These are phyloP conservation scores for Adansonia digitata DNA, from an alignment of 345 rosid genomes.

Conservation along the genomic window DNA sequence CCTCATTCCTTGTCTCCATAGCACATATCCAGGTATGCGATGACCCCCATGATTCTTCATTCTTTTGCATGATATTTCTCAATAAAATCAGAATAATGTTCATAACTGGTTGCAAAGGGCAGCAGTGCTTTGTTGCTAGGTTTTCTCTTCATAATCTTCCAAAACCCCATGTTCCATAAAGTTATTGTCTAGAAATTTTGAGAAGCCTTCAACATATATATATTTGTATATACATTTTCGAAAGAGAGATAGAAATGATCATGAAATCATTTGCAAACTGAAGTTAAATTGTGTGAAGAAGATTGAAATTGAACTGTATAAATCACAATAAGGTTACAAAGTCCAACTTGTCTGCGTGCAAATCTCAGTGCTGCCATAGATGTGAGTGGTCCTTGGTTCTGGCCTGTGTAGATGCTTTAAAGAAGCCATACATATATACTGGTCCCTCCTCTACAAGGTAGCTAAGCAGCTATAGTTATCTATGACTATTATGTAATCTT, in stretches of 20 bases:
- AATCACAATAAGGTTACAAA: background rate
- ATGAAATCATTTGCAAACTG: constrained; percentile 6
- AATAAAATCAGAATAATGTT: background rate
- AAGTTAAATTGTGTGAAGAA: background rate
- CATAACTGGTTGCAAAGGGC: background rate
- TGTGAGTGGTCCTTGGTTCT: constrained; percentile 30
- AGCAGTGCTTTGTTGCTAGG: background rate
- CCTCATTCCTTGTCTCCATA: background rate
- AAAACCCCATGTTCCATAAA: background rate
- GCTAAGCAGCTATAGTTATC: constrained; percentile 2
- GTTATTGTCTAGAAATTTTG: background rate
- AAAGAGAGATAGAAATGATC: background rate
- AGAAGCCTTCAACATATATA: background rate
- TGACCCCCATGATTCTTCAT: background rate
- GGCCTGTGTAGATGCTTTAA: constrained; percentile 46
- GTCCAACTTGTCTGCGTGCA: constrained; percentile 11
- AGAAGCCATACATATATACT: constrained; percentile 29
- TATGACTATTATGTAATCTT: constrained; percentile 21
- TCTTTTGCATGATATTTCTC: background rate
- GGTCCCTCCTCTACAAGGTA: constrained; percentile 53
- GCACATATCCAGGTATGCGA: background rate
- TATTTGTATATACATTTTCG: background rate
- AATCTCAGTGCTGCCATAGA: constrained; percentile 33
- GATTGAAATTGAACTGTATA: background rate
- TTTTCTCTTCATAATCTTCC: background rate